Base-by-base conservation (phyloP, 495 filamentous ascomycete genomes). In the Penicillium daleae region DNA sequence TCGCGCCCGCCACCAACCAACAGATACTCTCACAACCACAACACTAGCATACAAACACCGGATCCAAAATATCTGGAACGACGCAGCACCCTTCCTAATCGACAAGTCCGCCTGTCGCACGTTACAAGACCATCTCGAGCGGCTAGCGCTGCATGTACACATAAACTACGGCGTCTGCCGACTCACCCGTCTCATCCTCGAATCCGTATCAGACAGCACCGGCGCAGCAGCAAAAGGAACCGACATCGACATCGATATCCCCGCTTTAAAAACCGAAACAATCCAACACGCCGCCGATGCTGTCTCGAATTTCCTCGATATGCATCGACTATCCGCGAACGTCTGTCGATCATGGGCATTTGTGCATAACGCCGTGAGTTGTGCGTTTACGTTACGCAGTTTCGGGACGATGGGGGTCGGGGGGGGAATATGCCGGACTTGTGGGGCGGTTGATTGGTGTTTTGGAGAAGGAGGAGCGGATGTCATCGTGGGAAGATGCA, bases 61-160 rank as follows among this genome's bases (percentile, higher is more conserved):
- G 26, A 65, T 85, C 9, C 66, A 77, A 46, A 60, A 66, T 21
- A 74, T 82, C 15, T 74, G 78, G 66, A 65, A 70, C n/a, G 68
- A 75, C 29, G 74, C 78, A n/a, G 73, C 74, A 0, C 76, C 75
- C 6, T 76, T 80, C 59, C 72, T 83, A 3, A 72, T 72, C 52
- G 78, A 80, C 49, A 77, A 75, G 5, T 19, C 65, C 8, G 56
- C 66, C 46, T 83, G 82, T 64, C 70, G 44, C 29, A 71, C 78
- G 0, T 62, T 75, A 24, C 77, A 75, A 51, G 73, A 85, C 40
- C 80, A 81, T 48, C 68, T 84, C 0, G 76, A 85, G 68, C 77
- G 81, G 39, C 78, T 82, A 62, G 79, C 74, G 3, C 67, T 84
- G 6, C 58, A 44, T 10, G 60, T 71, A n/a, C 63, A 71, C 27